Evolutionary conservation across 2,329 filamentous ascomycete genomes (phyloP).

Genomic region (Orbilia ellipsospora): DNA sequence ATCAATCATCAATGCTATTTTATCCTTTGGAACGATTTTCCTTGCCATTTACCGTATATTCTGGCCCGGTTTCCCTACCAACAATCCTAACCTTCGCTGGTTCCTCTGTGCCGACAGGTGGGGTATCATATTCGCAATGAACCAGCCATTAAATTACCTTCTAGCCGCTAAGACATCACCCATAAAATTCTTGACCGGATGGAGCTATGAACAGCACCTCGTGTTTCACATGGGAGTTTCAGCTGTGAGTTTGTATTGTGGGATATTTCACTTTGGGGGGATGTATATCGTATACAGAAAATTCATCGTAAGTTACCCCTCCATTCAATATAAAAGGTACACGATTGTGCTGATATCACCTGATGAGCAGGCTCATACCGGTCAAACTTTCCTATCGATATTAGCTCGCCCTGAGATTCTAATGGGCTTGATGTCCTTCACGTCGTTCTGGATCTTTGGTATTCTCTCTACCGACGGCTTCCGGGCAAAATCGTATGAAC

Average conservation of each 20-base stretch:
- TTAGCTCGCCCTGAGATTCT: constrained; percentile 71
- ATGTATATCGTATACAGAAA: constrained; percentile 65
- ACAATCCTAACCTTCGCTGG: constrained; percentile 58
- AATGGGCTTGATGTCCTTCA: constrained; percentile 69
- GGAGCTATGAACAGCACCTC: constrained; percentile 74
- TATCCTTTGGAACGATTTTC: constrained; percentile 53
- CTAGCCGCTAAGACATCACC: constrained; percentile 76
- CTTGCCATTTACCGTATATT: constrained; percentile 48
- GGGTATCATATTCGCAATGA: constrained; percentile 67
- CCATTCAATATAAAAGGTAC: not conserved
- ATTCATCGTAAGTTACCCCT: constrained; percentile 27
- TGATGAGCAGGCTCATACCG: constrained; percentile 58
- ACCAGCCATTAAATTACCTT: constrained; percentile 70
- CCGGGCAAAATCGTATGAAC: constrained; percentile 71
- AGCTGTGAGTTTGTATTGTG: constrained; percentile 71
- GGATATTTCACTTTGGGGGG: constrained; percentile 68
- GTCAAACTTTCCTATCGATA: constrained; percentile 67
- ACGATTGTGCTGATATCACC: constrained; percentile 65
- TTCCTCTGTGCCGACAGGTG: constrained; percentile 71
- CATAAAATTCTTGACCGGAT: constrained; percentile 70
- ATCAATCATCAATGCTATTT: constrained; percentile 22
- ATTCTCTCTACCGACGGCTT: constrained; percentile 68
- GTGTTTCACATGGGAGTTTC: constrained; percentile 74
- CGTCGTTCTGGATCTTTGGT: constrained; percentile 42
- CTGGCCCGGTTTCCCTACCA: constrained; percentile 19